phyloP scores from a whole-genome alignment of 2,329 filamentous ascomycete species.

The Fusarium pininemorale region DNA sequence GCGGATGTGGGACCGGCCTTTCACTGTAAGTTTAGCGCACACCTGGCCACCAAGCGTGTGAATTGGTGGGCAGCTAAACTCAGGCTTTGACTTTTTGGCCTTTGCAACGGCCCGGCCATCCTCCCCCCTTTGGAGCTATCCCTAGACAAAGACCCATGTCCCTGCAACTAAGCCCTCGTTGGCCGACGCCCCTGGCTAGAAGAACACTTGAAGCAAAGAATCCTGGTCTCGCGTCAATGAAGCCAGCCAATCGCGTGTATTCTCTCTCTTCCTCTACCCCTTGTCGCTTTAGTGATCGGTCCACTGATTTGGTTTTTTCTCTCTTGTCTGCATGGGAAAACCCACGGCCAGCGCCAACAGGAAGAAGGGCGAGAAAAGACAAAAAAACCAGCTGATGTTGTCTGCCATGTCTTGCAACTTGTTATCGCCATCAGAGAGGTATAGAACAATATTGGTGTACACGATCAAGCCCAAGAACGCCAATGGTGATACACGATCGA shows the following conservation, averaged over 20 bases:
- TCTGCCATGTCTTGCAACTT: not conserved
- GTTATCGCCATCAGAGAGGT: not conserved
- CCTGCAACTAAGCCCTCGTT: slow-evolving; percentile 5
- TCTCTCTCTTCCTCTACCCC: slow-evolving; percentile 4
- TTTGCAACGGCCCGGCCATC: slow-evolving; percentile 30
- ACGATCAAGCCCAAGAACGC: not conserved
- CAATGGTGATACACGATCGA: not conserved
- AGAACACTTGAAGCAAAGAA: slow-evolving; percentile 30
- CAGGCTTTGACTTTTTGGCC: not conserved
- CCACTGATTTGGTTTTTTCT: slow-evolving; percentile 31
- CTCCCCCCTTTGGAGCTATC: slow-evolving; percentile 8
- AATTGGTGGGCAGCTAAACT: slow-evolving; percentile 2
- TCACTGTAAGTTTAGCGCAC: slow-evolving; percentile 1
- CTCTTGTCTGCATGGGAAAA: slow-evolving; percentile 3
- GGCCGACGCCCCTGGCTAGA: slow-evolving; percentile 36
- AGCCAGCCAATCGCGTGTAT: slow-evolving; percentile 21
- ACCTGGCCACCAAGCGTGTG: not conserved
- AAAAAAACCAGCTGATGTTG: slow-evolving; percentile 24
- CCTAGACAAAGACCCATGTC: slow-evolving; percentile 11
- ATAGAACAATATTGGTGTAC: not conserved
- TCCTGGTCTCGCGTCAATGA: slow-evolving; percentile 29
- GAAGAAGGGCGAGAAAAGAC: not conserved
- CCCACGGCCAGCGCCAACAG: slow-evolving; percentile 27
- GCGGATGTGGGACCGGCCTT: not conserved
- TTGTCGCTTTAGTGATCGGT: slow-evolving; percentile 11